Base-by-base conservation (phyloP, 768 basidiomycete species). In the Pilatotrama ljubarskyi region DNA sequence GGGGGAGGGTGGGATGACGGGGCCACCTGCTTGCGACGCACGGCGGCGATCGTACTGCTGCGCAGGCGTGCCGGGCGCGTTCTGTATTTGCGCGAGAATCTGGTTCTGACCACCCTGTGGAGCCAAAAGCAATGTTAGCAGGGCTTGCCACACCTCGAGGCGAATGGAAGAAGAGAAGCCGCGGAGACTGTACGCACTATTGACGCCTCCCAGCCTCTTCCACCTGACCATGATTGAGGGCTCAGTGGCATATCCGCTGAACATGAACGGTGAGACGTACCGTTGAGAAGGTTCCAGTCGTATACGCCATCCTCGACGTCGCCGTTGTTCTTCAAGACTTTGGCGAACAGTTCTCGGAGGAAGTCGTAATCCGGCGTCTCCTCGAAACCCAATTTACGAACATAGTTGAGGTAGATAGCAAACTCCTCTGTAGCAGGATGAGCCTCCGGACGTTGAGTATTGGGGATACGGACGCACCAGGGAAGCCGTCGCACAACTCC, bases 301-400 rank as follows among this genome's bases (percentile, higher is more conserved):
- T 91, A 98, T 32, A 94, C 81, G 18, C 90, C 90, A 76, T 98
- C 97, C 64, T 99, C 97, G 24, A 87, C 73, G 67, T 98, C 97
- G 59, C 86, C 88, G 65, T 86, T 90, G 72, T 85, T 93, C 80
- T 95, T 95, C 76, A 98, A 80, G 49, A 97, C 88, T 73, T 98
- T 98, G 56, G 88, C 82, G 73, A 98, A 98, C 54, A 99, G 79
- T 67, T 98, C 97, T 61, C 95, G 84, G 69, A 99, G 75, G 77
- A 99, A 99, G 70, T 98, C 95, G 72, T 99, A 99, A 76, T 99
- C 97, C 41, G 97, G 97, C 20, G 95, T 92, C 77, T 99, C 97
- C 72, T 98, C 97, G 74, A 99, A 99, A 14, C 96, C 97, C 64
- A 99, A 86, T 73, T 98, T 99, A 63, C 97, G 89, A 62, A 98